Base-by-base conservation (phyloP, 805 yeast species). In the Millerozyma miso region DNA sequence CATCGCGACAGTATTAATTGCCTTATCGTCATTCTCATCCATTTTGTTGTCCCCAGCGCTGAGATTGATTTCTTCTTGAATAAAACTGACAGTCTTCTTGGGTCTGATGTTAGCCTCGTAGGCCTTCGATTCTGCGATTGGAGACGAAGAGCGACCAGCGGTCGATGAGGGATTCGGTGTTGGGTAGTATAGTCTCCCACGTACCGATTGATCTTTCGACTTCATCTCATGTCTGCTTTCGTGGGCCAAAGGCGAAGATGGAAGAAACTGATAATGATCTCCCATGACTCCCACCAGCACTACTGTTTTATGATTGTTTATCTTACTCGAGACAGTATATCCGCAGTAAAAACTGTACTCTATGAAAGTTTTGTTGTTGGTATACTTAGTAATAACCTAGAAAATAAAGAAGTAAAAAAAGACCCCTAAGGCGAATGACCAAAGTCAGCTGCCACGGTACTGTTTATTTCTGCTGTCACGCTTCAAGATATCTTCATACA, bases 141-240 rank as follows among this genome's bases (percentile, higher is more conserved):
- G 74, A 7, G 75, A 69, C 1, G 75, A 70, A 3, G 73, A 67
- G 37, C 74, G 54, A 10, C 69, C 71, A 19, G 57, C 37, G 7
- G 71, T 55, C 1, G 76, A 71, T 2, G 88, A 82, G 0, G 91
- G 89, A 50, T 80, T 77, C 16, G 91, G 91, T 1, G 89, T 83
- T 10, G 88, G 87, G 52, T 80, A 81, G 7, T 46, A 42, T 4
- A 33, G 44, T 31, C 59, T 53, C 35, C 52, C 62, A 43, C 52
- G 38, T 29, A 18, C 41, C 41, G 33, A 38, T 17, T 31, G 35
- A 38, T 42, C 26, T 18, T 36, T 33, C 16, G 18, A 19, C n/a
- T 26, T 33, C 15, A 19, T 19, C 14, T 16, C 19, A 13, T 50
- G 55, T 39, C 55, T 58, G 26, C 52, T 60, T 35, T 51, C 58